phyloP scores from a whole-genome alignment of 768 basidiomycete genomes.

The Mrakia gelida region DNA sequence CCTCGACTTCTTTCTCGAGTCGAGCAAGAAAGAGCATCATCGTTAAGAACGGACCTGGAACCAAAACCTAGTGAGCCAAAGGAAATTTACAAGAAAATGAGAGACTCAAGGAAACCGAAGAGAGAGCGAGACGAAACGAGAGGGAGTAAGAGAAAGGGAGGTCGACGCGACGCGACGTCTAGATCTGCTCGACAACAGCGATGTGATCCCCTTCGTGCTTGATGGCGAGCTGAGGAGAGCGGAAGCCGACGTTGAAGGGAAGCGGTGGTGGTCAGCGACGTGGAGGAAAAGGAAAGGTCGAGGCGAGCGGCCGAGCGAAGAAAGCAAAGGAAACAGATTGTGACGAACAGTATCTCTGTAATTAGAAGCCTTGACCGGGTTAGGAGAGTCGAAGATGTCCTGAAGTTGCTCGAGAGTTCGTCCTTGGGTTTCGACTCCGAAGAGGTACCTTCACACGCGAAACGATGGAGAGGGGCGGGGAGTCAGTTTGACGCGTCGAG shows the following conservation, averaged over 20 bases:
- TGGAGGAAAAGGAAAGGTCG: background rate
- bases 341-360: background rate
- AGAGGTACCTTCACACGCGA: background rate
- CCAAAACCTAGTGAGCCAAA: too few species aligned
- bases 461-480: too few species aligned
- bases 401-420: slow-evolving; percentile 27
- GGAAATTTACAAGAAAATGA: too few species aligned
- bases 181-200: slow-evolving; percentile 5
- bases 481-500: background rate
- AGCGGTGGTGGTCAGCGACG: background rate
- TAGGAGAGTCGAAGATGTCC: slow-evolving; percentile 16
- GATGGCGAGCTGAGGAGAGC: background rate
- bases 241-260: too few species aligned
- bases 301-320: background rate
- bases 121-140: background rate
- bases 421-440: slow-evolving; percentile 13
- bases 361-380: slow-evolving; percentile 22
- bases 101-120: background rate
- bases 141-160: too few species aligned
- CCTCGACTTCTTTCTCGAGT: too few species aligned
- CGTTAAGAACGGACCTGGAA: too few species aligned
- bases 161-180: background rate
- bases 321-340: background rate
- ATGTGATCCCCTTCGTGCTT: background rate
- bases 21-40: too few species aligned